Percentiles rank a stretch among this genome's conserved stretches.
Evolutionary conservation across 2,329 filamentous ascomycete genomes (phyloP).

Genomic region (Chaetoscypha palmicola): DNA sequence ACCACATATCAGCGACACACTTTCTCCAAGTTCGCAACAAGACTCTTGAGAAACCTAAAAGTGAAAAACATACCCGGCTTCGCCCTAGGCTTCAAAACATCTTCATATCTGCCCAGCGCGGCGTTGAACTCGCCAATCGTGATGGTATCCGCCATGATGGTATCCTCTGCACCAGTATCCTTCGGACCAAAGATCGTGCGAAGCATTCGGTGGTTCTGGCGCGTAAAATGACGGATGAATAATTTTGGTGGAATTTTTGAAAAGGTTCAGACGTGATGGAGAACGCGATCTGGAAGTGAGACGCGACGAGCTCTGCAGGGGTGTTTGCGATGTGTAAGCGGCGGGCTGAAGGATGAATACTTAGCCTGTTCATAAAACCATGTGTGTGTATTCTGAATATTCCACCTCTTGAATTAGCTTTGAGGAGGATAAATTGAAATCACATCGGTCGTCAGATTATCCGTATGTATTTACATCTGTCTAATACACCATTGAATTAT

Average conservation of each 20-base stretch:
- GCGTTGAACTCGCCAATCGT: slow-evolving; percentile 25
- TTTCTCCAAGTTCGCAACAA: neutral
- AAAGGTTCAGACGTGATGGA: no score
- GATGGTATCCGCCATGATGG: slow-evolving; percentile 25
- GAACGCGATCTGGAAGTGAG: no score
- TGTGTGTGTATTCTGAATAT: no score
- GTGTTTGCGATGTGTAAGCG: no score
- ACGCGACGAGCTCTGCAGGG: no score
- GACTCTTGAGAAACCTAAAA: neutral
- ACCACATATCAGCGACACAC: slow-evolving; percentile 12
- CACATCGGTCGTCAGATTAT: no score
- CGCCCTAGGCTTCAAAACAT: slow-evolving; percentile 18
- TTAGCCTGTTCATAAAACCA: no score
- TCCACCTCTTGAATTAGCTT: no score
- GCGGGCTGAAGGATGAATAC: no score
- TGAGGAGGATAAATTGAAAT: no score
- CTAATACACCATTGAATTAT: no score
- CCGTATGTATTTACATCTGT: no score
- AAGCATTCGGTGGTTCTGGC: slow-evolving; percentile 12
- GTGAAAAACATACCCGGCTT: slow-evolving; percentile 20
- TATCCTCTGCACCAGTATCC: neutral
- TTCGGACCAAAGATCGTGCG: slow-evolving; percentile 10
- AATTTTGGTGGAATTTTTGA: slow-evolving; percentile 17
- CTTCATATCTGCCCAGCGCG: slow-evolving; percentile 24
- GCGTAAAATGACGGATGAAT: slow-evolving; percentile 4